Percentiles rank a stretch among this genome's conserved stretches.
These are phyloP conservation scores for Erythrobasidium yunnanense DNA, from an alignment of 768 basidiomycete species.

Conservation along the genomic window DNA sequence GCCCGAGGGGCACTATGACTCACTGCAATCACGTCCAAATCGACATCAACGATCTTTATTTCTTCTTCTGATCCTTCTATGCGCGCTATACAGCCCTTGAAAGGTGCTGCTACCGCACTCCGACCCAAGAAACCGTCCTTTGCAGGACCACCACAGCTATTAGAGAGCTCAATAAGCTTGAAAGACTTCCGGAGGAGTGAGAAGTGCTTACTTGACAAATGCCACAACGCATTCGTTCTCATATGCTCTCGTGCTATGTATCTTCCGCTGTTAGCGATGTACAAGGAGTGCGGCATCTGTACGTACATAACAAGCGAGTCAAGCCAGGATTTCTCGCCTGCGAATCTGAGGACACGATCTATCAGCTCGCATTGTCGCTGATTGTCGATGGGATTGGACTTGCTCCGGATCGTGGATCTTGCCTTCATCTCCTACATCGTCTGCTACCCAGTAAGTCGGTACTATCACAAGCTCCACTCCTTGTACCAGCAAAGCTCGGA, in stretches of 20 bases:
- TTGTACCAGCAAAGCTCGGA: constrained; percentile 21
- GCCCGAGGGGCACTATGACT: too few species aligned
- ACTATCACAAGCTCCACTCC: constrained; percentile 27
- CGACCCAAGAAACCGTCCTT: constrained; percentile 17
- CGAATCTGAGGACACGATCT: not conserved
- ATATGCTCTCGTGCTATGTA: constrained; percentile 27
- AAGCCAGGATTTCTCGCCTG: constrained; percentile 30
- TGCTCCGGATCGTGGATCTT: constrained; percentile 24
- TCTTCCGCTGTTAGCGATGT: not conserved
- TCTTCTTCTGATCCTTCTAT: not conserved
- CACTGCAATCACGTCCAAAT: constrained; percentile 14
- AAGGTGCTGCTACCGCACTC: constrained; percentile 22
- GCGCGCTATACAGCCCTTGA: constrained; percentile 9
- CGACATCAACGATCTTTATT: constrained; percentile 20
- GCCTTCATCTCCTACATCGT: constrained; percentile 22
- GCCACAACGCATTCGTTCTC: constrained; percentile 33
- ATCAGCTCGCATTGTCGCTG: not conserved
- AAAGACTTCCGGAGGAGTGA: not conserved
- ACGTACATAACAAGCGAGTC: constrained; percentile 28
- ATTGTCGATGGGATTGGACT: not conserved
- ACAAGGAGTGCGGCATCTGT: not conserved
- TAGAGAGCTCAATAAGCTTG: not conserved
- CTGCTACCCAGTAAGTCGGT: constrained; percentile 34
- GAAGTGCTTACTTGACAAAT: constrained; percentile 15
- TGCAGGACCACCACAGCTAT: constrained; percentile 20